Evolutionary conservation across 805 yeast genomes (phyloP), one percentile per base, ranked within the genome.

Genomic region (Cyberlindnera xylosilytica): DNA sequence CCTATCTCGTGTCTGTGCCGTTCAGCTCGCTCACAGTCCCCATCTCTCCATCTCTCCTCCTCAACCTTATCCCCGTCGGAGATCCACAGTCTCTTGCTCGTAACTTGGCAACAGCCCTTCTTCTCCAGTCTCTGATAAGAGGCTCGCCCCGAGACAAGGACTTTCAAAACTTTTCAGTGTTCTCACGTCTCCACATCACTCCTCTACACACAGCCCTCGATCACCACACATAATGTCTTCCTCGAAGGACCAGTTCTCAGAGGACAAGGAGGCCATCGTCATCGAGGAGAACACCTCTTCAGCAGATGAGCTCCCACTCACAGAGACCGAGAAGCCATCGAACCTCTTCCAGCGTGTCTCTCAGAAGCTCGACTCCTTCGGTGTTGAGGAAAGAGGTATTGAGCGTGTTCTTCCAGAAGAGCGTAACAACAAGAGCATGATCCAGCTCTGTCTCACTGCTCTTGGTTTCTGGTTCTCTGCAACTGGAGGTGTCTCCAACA

Each of bases 381-480:
- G 90, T 47, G 86, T 86, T 2, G 97, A 88, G 60, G 65, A 80
- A 2, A 71, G 88, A 47, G 96, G 96, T 42, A 81, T 88, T 34
- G 88, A 85, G 47, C 69, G 96, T 44, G 78, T 84, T 16, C 63
- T 73, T 29, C 84, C 93, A 1, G 69, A 78, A 44, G 86, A 83
- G 39, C 64, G 90, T 44, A 70, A 27, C 34, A 57, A 52, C 33
- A 40, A 31, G 42, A 35, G 32, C 42, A 8, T 41, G 22, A 3
- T 34, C 29, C 4, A 29, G 3, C 47, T 42, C 29, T 62, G 69
- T 34, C 30, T 73, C 7, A 66, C 73, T 9, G 87, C 85, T 11
- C 61, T 74, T 12, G 90, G 95, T 0, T 70, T 87, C 34, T 88
- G 96, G 96, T 56, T 85, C 15, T 80, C 91, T 27, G 96, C 90